phyloP scores from a whole-genome alignment of 768 basidiomycete species.

The Xerocomellus amylosporus region DNA sequence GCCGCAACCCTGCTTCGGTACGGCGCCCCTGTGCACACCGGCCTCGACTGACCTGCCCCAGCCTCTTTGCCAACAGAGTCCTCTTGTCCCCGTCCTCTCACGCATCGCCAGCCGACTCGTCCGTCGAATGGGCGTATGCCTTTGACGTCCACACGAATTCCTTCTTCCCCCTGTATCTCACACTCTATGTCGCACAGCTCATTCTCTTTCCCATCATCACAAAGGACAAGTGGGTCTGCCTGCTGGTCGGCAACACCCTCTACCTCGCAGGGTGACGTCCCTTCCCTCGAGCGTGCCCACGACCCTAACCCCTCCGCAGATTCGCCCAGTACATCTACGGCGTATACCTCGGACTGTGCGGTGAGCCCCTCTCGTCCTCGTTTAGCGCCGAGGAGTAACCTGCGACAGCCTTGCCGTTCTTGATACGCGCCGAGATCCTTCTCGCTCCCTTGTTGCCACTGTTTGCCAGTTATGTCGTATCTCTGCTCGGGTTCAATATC shows the following conservation, averaged over 20 bases:
- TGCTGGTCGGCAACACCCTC: conserved; percentile 85
- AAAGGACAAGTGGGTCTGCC: conserved; percentile 88
- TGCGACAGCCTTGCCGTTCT: conserved; percentile 81
- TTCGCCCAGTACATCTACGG: conserved; percentile 92
- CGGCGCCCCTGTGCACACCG: background rate
- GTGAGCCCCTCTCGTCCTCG: conserved; percentile 38
- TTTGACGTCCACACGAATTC: conserved; percentile 97
- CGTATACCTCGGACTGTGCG: conserved; percentile 81
- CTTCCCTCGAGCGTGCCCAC: background rate
- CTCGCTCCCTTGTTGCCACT: conserved; percentile 88
- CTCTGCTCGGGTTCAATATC: conserved; percentile 88
- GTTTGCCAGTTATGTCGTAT: conserved; percentile 81
- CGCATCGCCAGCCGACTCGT: conserved; percentile 63
- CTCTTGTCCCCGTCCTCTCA: conserved; percentile 72
- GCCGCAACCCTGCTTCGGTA: conserved; percentile 78
- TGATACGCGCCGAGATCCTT: conserved; percentile 84
- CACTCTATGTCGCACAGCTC: conserved; percentile 85
- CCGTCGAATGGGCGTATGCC: conserved; percentile 90
- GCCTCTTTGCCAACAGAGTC: conserved; percentile 70
- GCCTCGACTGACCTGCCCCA: conserved; percentile 27
- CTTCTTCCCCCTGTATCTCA: conserved; percentile 92
- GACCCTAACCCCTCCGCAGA: conserved; percentile 37
- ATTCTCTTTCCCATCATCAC: conserved; percentile 82
- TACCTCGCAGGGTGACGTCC: conserved; percentile 67
- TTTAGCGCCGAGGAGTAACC: background rate